Evolutionary conservation across 1,139 yeast species (phyloP).

Genomic region (Geotrichum fermentans): DNA sequence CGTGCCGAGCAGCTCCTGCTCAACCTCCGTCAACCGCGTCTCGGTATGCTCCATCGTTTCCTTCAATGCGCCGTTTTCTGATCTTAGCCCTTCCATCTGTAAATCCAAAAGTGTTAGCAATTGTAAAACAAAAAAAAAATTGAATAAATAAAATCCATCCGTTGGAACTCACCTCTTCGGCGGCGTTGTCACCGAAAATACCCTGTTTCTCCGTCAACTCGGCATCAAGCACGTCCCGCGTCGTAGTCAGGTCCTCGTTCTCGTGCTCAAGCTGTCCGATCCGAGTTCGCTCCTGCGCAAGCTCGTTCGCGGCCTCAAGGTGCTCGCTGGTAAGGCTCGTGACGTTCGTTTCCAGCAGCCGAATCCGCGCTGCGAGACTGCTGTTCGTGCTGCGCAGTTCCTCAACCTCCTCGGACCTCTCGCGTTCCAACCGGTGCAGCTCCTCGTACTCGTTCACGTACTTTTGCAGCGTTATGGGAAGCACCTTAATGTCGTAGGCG

Average conservation of each 20-base stretch:
- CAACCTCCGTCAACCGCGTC: slow-evolving; percentile 34
- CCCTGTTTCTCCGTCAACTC: slow-evolving; percentile 19
- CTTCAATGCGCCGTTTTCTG: slow-evolving; percentile 40
- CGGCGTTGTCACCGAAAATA: slow-evolving; percentile 14
- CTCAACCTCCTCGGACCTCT: slow-evolving; percentile 66
- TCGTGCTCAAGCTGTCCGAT: slow-evolving; percentile 63
- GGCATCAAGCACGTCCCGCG: slow-evolving; percentile 48
- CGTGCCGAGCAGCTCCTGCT: slow-evolving; percentile 34
- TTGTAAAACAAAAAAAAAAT: slow-evolving; percentile 22
- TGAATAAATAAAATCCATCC: slow-evolving; percentile 32
- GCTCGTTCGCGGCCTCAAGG: slow-evolving; percentile 66
- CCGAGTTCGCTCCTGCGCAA: slow-evolving; percentile 57
- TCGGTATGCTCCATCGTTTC: slow-evolving; percentile 36
- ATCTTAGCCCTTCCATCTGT: slow-evolving; percentile 47
- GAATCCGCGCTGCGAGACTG: slow-evolving; percentile 64
- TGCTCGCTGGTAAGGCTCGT: slow-evolving; percentile 73
- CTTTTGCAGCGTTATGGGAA: slow-evolving; percentile 64
- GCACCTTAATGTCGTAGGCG: slow-evolving; percentile 65
- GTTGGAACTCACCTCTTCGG: slow-evolving; percentile 18
- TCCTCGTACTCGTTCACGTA: slow-evolving; percentile 72
- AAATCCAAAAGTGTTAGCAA: slow-evolving; percentile 55
- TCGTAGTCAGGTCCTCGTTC: slow-evolving; percentile 52
- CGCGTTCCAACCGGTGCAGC: slow-evolving; percentile 62
- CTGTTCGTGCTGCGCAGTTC: slow-evolving; percentile 62
- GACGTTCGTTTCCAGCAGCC: slow-evolving; percentile 66